Conservation (phyloP, 31 red algal species). For the Asparagopsis taxiformis region DNA sequence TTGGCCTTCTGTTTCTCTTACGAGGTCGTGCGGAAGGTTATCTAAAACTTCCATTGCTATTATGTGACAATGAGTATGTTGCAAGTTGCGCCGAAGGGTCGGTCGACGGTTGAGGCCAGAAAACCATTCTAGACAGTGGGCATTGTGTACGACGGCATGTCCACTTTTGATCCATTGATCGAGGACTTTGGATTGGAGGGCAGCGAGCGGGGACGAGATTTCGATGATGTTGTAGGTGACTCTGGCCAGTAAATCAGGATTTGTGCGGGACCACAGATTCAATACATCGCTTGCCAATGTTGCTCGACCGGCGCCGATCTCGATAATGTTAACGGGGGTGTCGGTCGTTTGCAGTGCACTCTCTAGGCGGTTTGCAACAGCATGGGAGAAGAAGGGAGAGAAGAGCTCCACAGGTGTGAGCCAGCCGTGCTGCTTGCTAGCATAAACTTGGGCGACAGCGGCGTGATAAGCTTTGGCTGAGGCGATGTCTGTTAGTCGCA, state of each 20-base stretch:
- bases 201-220: conserved; percentile 62
- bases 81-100: not conserved
- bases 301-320: conserved; percentile 81
- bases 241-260: conserved; percentile 16
- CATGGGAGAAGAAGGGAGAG: conserved; percentile 69
- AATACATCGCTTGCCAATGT: conserved; percentile 70
- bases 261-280: conserved; percentile 12
- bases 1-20: conserved; percentile 12
- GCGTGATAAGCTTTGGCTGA: conserved; percentile 48
- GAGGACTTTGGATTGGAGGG: conserved; percentile 42
- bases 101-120: not conserved
- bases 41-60: conserved; percentile 86
- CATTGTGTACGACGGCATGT: conserved; percentile 15
- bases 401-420: conserved; percentile 88
- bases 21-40: conserved; percentile 80
- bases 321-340: conserved; percentile 58
- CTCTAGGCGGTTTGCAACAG: conserved; percentile 59
- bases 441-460: conserved; percentile 28
- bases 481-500: conserved; percentile 8
- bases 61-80: conserved; percentile 32
- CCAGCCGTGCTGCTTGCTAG: conserved; percentile 46
- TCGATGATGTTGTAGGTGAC: conserved; percentile 67
- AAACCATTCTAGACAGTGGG: conserved; percentile 42
- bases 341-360: conserved; percentile 4
- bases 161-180: conserved; percentile 35